A percentile compares a stretch with the other conserved stretches of the same genome.
phyloP scores from a whole-genome alignment of 768 basidiomycete genomes.

The Pholiota conissans region DNA sequence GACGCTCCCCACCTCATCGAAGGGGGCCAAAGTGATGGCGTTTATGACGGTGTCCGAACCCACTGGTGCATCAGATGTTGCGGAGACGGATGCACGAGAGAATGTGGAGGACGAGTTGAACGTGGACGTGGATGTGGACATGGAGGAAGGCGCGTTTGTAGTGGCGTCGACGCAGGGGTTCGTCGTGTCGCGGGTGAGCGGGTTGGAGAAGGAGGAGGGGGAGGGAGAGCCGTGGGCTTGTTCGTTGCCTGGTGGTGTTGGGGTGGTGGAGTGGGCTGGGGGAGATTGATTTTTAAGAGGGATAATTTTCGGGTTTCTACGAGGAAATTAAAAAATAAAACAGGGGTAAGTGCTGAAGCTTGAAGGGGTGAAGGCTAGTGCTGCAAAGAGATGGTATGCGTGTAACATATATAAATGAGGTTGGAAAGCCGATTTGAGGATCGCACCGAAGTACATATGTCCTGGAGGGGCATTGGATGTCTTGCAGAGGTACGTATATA shows the following conservation, averaged over 20 bases:
- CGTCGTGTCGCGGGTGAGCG: background rate
- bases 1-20: background rate
- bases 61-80: background rate
- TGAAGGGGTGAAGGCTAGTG: too few relatives aligned
- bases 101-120: background rate
- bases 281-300: background rate
- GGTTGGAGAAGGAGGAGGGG: background rate
- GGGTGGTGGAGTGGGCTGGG: background rate
- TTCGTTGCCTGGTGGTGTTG: constrained; percentile 8
- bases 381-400: too few relatives aligned
- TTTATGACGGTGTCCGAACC: constrained; percentile 12
- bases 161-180: constrained; percentile 18
- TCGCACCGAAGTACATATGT: too few relatives aligned
- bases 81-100: background rate
- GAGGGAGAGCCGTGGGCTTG: constrained; percentile 3
- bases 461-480: too few relatives aligned
- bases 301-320: too few relatives aligned
- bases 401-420: too few relatives aligned
- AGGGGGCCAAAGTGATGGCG: background rate
- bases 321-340: too few relatives aligned
- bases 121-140: background rate
- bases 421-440: too few relatives aligned
- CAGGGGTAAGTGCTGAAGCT: too few relatives aligned
- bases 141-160: constrained; percentile 15
- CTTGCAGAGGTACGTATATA: too few relatives aligned